A percentile compares a stretch with the other conserved stretches of the same genome.
Evolutionary conservation across 768 basidiomycete species (phyloP).

Genomic region (Coprinopsis sp.): DNA sequence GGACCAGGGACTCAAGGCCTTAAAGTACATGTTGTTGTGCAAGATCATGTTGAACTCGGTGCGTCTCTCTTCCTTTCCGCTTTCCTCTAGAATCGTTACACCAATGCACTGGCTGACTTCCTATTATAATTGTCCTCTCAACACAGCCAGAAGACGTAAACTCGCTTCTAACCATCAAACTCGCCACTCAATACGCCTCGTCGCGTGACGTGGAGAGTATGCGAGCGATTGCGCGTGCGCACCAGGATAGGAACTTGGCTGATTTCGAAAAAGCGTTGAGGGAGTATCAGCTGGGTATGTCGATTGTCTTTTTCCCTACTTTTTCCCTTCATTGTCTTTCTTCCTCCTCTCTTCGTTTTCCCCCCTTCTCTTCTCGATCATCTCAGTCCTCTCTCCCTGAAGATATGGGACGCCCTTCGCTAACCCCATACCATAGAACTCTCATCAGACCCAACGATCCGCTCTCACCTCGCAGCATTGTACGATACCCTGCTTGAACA

Average conservation of each 20-base stretch:
- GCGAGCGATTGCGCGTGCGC: slow-evolving; percentile 92
- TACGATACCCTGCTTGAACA: slow-evolving; percentile 97
- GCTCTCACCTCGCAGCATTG: slow-evolving; percentile 87
- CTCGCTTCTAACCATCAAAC: slow-evolving; percentile 78
- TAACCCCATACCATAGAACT: slow-evolving; percentile 58
- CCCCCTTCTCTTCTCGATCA: background rate
- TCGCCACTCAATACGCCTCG: slow-evolving; percentile 84
- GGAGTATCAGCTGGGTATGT: slow-evolving; percentile 74
- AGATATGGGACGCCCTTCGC: background rate
- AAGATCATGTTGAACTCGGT: slow-evolving; percentile 98
- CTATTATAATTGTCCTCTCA: background rate
- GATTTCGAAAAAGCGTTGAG: slow-evolving; percentile 86
- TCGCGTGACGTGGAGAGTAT: slow-evolving; percentile 90
- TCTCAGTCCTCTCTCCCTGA: slow-evolving; percentile 12
- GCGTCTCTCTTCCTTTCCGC: slow-evolving; percentile 22
- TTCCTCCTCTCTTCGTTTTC: background rate
- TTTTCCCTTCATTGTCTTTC: background rate
- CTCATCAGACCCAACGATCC: slow-evolving; percentile 92
- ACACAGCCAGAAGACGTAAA: slow-evolving; percentile 94
- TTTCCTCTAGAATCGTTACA: too few relatives aligned
- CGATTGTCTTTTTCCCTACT: background rate
- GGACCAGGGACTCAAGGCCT: slow-evolving; percentile 66
- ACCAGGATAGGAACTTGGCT: slow-evolving; percentile 83
- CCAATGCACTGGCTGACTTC: too few relatives aligned
- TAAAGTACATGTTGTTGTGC: slow-evolving; percentile 98